Evolutionary conservation across 2,329 filamentous ascomycete species (phyloP).

Genomic region (Phialophora tarda): DNA sequence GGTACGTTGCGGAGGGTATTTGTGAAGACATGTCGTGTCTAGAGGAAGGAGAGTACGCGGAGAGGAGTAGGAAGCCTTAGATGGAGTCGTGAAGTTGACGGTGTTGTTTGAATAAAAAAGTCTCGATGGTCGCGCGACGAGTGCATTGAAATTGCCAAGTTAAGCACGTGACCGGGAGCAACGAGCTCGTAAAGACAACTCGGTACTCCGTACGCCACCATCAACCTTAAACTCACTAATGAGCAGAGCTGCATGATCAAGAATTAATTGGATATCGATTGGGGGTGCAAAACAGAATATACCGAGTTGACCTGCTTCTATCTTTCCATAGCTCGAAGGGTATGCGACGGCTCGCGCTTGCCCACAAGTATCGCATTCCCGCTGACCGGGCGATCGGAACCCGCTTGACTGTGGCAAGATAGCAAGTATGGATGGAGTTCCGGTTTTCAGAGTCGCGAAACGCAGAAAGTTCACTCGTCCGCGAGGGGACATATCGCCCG

Average conservation of each 20-base stretch:
- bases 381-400: background rate
- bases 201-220: background rate
- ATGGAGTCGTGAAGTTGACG: background rate
- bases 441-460: conserved; percentile 37
- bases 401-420: background rate
- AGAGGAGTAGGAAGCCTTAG: background rate
- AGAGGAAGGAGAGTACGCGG: background rate
- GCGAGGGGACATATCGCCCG: conserved; percentile 15
- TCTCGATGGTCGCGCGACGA: conserved; percentile 5
- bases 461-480: conserved; percentile 31
- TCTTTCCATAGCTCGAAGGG: background rate
- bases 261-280: background rate
- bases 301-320: background rate
- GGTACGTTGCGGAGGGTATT: conserved; percentile 29
- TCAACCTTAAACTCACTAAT: background rate
- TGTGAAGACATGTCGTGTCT: conserved; percentile 26
- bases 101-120: background rate
- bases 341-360: background rate
- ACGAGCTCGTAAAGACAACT: background rate
- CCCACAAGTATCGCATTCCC: background rate
- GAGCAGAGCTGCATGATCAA: background rate
- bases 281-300: background rate
- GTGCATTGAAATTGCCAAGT: conserved; percentile 1
- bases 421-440: conserved; percentile 35
- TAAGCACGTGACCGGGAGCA: background rate